These are phyloP conservation scores for Bauhinia variegata DNA, from an alignment of 306 rosid species.

Conservation along the genomic window DNA sequence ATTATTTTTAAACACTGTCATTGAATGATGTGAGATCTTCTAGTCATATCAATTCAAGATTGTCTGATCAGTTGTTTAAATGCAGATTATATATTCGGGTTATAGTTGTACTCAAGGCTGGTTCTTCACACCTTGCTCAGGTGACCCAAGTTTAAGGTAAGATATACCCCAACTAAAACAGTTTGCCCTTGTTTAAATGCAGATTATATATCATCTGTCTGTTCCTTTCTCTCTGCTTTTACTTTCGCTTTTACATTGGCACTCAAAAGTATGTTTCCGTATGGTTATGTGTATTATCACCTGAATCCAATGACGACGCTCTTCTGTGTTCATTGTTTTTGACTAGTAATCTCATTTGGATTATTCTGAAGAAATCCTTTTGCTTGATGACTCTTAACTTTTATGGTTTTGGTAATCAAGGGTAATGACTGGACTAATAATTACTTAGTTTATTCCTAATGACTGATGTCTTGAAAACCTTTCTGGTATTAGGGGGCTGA, in stretches of 20 bases:
- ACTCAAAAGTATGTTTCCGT: conserved; percentile 17
- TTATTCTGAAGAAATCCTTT: neutral
- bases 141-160: conserved; percentile 89
- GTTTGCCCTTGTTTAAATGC: conserved; percentile 19
- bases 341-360: conserved; percentile 1
- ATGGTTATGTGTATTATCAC: neutral
- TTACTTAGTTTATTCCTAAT: conserved; percentile 12
- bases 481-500: conserved; percentile 79
- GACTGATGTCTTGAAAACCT: conserved; percentile 14
- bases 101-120: conserved; percentile 95
- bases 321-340: neutral
- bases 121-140: conserved; percentile 93
- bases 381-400: conserved; percentile 1
- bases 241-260: neutral
- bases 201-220: too few relatives aligned
- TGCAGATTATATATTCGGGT: conserved; percentile 84
- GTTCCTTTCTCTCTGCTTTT: too few relatives aligned
- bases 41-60: conserved; percentile 17
- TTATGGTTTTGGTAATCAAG: conserved; percentile 8
- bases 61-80: neutral
- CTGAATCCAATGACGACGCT: neutral
- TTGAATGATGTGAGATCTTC: conserved; percentile 9
- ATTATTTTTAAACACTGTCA: conserved; percentile 2
- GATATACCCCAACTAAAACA: conserved; percentile 36
- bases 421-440: conserved; percentile 13